These are phyloP conservation scores for Flaveria floridana DNA, from an alignment of 140 eudicot species.

Conservation along the genomic window DNA sequence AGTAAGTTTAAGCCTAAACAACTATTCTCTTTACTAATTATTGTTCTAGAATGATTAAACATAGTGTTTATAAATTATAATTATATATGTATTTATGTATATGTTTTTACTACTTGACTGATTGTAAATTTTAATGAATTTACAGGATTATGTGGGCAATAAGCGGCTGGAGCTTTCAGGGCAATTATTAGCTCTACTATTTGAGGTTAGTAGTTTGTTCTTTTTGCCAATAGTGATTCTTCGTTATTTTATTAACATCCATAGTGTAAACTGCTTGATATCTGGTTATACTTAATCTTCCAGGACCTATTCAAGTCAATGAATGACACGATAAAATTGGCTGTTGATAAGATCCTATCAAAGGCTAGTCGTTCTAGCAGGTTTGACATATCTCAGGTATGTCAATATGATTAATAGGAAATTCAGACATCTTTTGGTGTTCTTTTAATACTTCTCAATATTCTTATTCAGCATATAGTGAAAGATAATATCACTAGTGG, in stretches of 20 bases:
- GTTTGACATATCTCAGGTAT: constrained; percentile 77
- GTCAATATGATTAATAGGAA: constrained; percentile 16
- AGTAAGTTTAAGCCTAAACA: constrained; percentile 43
- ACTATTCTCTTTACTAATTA: background rate
- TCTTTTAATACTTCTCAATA: background rate
- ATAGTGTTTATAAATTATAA: background rate
- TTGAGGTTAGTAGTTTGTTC: constrained; percentile 58
- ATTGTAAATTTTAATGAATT: constrained; percentile 21
- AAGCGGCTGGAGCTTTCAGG: constrained; percentile 93
- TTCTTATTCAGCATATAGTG: constrained; percentile 41
- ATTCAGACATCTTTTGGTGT: constrained; percentile 7
- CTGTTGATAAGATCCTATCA: constrained; percentile 39
- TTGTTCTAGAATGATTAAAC: background rate
- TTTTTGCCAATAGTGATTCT: constrained; percentile 11
- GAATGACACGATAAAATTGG: constrained; percentile 43
- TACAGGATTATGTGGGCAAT: constrained; percentile 92
- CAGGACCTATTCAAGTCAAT: constrained; percentile 87
- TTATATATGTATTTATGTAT: background rate
- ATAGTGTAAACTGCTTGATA: constrained; percentile 15
- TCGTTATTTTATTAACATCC: constrained; percentile 11
- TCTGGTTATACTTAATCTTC: constrained; percentile 26
- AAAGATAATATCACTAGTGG: constrained; percentile 58
- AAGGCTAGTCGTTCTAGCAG: constrained; percentile 56
- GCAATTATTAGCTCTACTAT: constrained; percentile 69
- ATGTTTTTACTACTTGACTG: constrained; percentile 20